phyloP scores from a whole-genome alignment of 2,329 filamentous ascomycete species.

The Colletotrichum sp. region DNA sequence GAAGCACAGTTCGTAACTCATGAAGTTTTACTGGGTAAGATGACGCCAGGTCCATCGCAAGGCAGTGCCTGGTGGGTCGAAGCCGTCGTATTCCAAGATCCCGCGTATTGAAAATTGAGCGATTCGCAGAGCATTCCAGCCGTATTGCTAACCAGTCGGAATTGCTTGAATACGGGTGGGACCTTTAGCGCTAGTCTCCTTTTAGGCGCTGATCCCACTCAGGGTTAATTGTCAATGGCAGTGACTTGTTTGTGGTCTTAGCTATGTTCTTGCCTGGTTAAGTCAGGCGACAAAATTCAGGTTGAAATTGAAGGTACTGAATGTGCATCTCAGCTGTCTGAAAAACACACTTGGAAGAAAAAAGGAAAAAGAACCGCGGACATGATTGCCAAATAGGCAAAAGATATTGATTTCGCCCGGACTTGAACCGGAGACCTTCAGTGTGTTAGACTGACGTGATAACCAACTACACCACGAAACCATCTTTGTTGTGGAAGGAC shows the following conservation, averaged over 20 bases:
- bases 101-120: background rate
- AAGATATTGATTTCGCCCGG: conserved; percentile 3
- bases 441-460: conserved; percentile 54
- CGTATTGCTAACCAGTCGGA: background rate
- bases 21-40: background rate
- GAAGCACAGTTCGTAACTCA: background rate
- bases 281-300: background rate
- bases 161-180: background rate
- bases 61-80: background rate
- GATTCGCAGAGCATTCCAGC: background rate
- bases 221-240: background rate
- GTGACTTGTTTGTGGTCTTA: fast-evolving
- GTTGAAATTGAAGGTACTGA: background rate
- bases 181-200: background rate
- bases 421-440: conserved; percentile 23
- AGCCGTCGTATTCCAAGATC: background rate
- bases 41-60: background rate
- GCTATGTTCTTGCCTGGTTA: background rate
- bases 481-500: fast-evolving
- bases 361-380: fast-evolving
- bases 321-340: background rate
- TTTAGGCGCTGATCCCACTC: background rate
- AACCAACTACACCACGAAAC: conserved; percentile 45
- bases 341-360: too few relatives aligned
- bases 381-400: background rate